Base-by-base conservation (phyloP, 768 basidiomycete genomes). In the Boletus tomentosulus region DNA sequence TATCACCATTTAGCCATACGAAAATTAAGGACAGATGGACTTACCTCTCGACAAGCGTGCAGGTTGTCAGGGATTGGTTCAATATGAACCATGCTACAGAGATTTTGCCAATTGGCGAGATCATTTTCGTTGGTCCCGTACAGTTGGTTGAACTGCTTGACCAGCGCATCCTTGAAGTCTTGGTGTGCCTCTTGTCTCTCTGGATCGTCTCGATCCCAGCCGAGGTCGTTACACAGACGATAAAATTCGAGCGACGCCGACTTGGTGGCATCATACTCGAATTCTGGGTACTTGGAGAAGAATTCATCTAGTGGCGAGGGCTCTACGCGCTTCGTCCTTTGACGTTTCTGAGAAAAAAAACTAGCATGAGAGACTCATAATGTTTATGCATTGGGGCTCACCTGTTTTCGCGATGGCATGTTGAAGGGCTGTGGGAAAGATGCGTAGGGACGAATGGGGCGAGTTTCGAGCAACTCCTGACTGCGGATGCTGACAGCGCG, bases 231-330 rank as follows among this genome's bases (percentile, higher is more conserved):
- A 34, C 62, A 63, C 0, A 62, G 45, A 19, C 60, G 60, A 31
- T 62, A 62, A 3, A 61, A 61, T 8, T 62, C 60, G 24, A 27
- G 41, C 10, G 60, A 54, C 1, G 60, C 60, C 0, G 60, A 61
- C 19, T 28, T 6, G 0, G 53, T 54, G 16, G 52, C 1, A 5
- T 62, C 28, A 10, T 61, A 55, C 1, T 62, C 16, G 28, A 55
- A 62, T 1, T 2, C 2, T 0, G 60, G 56, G 25, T 49, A 44
- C 1, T 24, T n/a, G 1, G 19, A 39, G 7, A 61, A 61, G 1
- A 62, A 61, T 0, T 4, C 44, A 1, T 38, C 24, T 6, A 62
- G 59, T 0, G 59, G 56, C 1, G 33, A 48, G n/a, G n/a, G n/a
- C n/a, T n/a, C n/a, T n/a, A n/a, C n/a, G n/a, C n/a, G n/a, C n/a